Percentiles rank a stretch among this genome's conserved stretches.
Evolutionary conservation across 768 basidiomycete species (phyloP).

Genomic region (Boletus subparvulus): DNA sequence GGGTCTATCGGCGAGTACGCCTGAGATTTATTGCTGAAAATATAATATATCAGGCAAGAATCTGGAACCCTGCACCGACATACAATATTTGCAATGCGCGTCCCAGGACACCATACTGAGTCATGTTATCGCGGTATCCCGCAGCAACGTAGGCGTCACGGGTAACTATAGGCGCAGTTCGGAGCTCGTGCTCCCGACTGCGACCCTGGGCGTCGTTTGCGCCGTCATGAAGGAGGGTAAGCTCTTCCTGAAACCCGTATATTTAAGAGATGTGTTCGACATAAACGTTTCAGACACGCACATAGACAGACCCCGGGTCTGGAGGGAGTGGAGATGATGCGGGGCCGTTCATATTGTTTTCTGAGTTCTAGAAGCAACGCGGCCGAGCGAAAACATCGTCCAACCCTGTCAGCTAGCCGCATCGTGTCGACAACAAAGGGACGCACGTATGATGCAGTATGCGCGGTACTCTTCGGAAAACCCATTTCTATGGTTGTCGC

Average conservation of each 20-base stretch:
- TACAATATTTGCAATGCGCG: constrained; percentile 47
- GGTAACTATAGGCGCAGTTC: constrained; percentile 53
- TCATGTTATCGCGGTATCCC: constrained; percentile 32
- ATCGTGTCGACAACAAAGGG: not conserved
- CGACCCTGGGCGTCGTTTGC: constrained; percentile 18
- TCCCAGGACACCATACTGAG: constrained; percentile 67
- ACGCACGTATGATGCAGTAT: constrained; percentile 8
- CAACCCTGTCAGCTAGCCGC: not conserved
- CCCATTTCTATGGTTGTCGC: constrained; percentile 14
- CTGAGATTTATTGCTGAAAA: constrained; percentile 29
- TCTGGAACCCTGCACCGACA: constrained; percentile 7
- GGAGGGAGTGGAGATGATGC: not conserved
- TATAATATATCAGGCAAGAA: not conserved
- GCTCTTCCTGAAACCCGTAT: constrained; percentile 26
- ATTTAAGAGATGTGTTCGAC: not conserved
- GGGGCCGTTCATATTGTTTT: not conserved
- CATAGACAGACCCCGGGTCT: constrained; percentile 20
- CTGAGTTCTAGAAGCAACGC: constrained; percentile 9
- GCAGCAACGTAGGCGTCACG: constrained; percentile 46
- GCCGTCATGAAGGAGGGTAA: constrained; percentile 31
- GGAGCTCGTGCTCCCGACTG: constrained; percentile 33
- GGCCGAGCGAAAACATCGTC: not conserved
- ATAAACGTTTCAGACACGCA: constrained; percentile 13
- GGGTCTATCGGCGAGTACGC: constrained; percentile 41
- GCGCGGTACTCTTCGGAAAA: constrained; percentile 4